Evolutionary conservation across 2,329 filamentous ascomycete genomes (phyloP).

Genomic region (Pseudogymnoascus sp.): DNA sequence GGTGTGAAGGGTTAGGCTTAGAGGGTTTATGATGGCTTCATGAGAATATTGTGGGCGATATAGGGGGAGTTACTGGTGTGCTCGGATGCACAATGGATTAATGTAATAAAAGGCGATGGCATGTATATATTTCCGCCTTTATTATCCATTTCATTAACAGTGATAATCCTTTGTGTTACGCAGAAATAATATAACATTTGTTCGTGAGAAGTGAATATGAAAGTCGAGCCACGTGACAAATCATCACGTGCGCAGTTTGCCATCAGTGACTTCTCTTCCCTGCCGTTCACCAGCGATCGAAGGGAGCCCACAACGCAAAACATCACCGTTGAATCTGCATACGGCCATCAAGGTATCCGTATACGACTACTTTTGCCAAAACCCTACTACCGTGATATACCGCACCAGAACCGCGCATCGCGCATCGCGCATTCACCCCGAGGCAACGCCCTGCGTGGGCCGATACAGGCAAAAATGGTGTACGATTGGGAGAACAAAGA

Average conservation of each 20-base stretch:
- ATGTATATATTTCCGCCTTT: neutral
- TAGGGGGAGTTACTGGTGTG: neutral
- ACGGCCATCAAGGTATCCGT: constrained; percentile 8
- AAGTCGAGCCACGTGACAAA: neutral
- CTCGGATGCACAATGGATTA: neutral
- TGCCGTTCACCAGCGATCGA: constrained; percentile 9
- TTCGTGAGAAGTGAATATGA: neutral
- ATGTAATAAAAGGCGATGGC: neutral
- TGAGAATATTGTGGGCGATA: neutral
- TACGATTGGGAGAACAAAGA: constrained; percentile 64
- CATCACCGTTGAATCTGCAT: constrained; percentile 8
- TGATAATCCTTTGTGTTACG: neutral
- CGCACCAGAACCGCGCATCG: constrained; percentile 1
- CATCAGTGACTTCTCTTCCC: constrained; percentile 3
- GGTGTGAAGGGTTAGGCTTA: neutral
- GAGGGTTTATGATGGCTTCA: neutral
- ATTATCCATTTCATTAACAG: neutral
- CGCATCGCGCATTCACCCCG: constrained; percentile 1
- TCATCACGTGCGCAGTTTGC: neutral
- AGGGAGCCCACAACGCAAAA: constrained; percentile 8
- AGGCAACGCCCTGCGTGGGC: constrained; percentile 2
- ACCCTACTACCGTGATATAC: neutral
- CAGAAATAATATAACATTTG: neutral
- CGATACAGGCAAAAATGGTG: constrained; percentile 28
- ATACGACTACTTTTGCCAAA: constrained; percentile 4